phyloP scores from a whole-genome alignment of 2,329 filamentous ascomycete species.

The Ascochyta rabiei region DNA sequence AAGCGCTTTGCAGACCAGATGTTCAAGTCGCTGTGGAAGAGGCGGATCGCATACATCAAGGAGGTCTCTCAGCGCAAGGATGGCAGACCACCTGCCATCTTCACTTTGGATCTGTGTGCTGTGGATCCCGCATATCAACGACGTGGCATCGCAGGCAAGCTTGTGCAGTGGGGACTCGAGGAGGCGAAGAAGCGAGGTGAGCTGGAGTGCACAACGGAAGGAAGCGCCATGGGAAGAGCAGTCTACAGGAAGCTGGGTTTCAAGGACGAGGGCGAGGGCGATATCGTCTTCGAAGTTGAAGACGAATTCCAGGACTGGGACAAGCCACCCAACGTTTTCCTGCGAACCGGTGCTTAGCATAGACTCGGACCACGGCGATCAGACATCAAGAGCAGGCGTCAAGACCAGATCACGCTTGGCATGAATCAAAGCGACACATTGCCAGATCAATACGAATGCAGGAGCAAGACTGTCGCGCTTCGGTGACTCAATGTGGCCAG shows the following conservation, averaged over 20 bases:
- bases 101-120: conserved; percentile 54
- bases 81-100: conserved; percentile 51
- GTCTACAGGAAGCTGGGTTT: conserved; percentile 44
- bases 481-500: conserved; percentile 12
- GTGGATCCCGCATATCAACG: conserved; percentile 62
- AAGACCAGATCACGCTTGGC: too few species aligned
- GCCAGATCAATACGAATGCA: neutral
- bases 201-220: conserved; percentile 47
- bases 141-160: conserved; percentile 44
- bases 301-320: conserved; percentile 40
- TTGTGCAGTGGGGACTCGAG: conserved; percentile 42
- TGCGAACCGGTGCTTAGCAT: conserved; percentile 34
- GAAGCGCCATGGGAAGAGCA: conserved; percentile 42
- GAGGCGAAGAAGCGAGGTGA: conserved; percentile 43
- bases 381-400: too few species aligned
- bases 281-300: conserved; percentile 41
- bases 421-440: neutral
- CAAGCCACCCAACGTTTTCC: conserved; percentile 44
- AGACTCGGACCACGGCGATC: too few species aligned
- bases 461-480: neutral
- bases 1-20: conserved; percentile 56
- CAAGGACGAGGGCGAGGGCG: conserved; percentile 37
- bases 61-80: conserved; percentile 44
- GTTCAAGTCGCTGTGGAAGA: conserved; percentile 52
- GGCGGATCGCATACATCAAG: conserved; percentile 43